Conservation (phyloP, 2,329 filamentous ascomycete genomes). For the Phyllosticta capitalensis region DNA sequence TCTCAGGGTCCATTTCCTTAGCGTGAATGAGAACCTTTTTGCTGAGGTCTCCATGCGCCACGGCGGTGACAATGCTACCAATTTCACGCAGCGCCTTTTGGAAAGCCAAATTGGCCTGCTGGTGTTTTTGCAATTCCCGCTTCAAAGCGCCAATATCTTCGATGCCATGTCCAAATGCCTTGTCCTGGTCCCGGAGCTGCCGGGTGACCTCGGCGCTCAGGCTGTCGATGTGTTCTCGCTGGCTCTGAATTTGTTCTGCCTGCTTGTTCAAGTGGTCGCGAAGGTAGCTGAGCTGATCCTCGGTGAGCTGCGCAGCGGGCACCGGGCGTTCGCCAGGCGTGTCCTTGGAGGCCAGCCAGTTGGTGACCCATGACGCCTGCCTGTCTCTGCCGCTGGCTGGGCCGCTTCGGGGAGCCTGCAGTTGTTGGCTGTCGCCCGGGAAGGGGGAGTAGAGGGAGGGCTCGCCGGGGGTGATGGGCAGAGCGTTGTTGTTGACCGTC, state of each 20-base stretch:
- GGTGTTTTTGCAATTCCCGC: conserved; percentile 90
- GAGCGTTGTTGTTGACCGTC: conserved; percentile 45
- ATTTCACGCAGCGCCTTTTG: conserved; percentile 95
- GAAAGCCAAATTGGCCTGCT: conserved; percentile 97
- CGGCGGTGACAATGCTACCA: conserved; percentile 92
- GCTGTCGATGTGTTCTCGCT: conserved; percentile 74
- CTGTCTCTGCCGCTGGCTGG: conserved; percentile 21
- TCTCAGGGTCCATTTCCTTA: conserved; percentile 96
- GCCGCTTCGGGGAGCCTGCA: conserved; percentile 25
- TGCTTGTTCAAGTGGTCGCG: conserved; percentile 89
- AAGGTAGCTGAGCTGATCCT: conserved; percentile 75
- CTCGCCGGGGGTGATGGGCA: conserved; percentile 79
- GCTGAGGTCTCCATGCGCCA: conserved; percentile 87
- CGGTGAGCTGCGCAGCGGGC: conserved; percentile 51
- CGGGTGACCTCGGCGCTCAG: conserved; percentile 78
- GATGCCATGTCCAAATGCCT: conserved; percentile 64
- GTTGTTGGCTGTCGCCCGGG: conserved; percentile 44
- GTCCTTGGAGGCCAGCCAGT: conserved; percentile 46
- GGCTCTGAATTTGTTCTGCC: conserved; percentile 80
- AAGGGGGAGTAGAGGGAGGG: conserved; percentile 46
- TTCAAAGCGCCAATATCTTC: conserved; percentile 87
- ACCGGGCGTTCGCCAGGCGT: conserved; percentile 35
- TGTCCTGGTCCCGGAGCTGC: conserved; percentile 77
- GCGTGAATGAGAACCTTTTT: conserved; percentile 96
- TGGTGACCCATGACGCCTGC: conserved; percentile 37